Evolutionary conservation across 495 filamentous ascomycete genomes (phyloP), one percentile per base, ranked within the genome.

Genomic region (Achaetomiella virescens): DNA sequence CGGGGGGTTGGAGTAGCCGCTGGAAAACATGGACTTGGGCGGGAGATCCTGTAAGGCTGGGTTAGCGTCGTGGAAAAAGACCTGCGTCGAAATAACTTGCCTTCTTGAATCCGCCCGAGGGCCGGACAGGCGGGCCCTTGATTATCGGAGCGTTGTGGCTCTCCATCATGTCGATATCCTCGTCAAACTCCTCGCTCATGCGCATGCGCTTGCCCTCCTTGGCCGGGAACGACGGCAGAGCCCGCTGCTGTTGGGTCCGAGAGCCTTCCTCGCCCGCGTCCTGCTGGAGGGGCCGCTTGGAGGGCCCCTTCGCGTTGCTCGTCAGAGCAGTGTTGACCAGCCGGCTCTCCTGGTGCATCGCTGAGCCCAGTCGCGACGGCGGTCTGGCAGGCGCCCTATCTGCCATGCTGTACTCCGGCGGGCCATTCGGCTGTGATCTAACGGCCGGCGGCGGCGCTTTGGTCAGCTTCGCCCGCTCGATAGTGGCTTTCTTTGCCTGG

Each of bases 111-210:
- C 88, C 88, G 51, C 75, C 84, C 2, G 89, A 90, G 58, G 90
- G 88, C 52, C 91, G 82, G 52, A 93, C 88, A 12, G 91, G 90
- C 43, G 90, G 88, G 20, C 83, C 86, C 74, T 88, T 92, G 46
- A 88, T 81, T 47, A 66, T 78, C 40, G 74, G 67, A 40, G 47
- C 43, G 18, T 48, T 56, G 33, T 74, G 72, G 38, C 66, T 70
- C 25, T 70, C 66, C 17, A 62, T 68, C 61, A 60, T 63, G 31
- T 73, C 74, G 8, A 65, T 53, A 36, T 76, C 70, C 52, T 79
- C 69, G 25, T 81, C 75, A 48, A 79, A 73, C 59, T 80, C 74
- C 49, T 84, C 76, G 21, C 81, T 84, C 67, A 75, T 78, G 10
- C 83, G 75, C 53, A 76, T 72, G 33, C 83, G 75, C 67, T 86